These are phyloP conservation scores for Salvia splendens DNA, from an alignment of 257 asterid genomes.

Conservation along the genomic window DNA sequence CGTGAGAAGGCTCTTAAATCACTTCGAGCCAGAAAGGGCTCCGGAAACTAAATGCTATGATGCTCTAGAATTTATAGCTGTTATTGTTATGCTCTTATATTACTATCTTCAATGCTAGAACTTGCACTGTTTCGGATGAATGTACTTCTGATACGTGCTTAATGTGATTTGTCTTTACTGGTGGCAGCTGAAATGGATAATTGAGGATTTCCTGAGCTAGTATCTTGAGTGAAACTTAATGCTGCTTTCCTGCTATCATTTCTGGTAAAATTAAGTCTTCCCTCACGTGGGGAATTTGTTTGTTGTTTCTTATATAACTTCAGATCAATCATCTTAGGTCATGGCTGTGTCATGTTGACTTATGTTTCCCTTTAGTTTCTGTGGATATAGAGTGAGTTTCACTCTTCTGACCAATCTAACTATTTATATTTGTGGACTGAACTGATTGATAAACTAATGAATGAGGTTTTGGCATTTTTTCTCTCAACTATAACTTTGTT, in stretches of 20 bases:
- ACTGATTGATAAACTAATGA: slow-evolving; percentile 36
- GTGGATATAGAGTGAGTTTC: slow-evolving; percentile 29
- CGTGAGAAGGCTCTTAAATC: slow-evolving; percentile 96
- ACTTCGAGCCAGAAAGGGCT: slow-evolving; percentile 86
- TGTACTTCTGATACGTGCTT: slow-evolving; percentile 56
- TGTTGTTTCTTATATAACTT: slow-evolving; percentile 35
- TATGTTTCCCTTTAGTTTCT: slow-evolving; percentile 2
- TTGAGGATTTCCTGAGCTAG: slow-evolving; percentile 85
- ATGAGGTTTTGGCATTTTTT: slow-evolving; percentile 38
- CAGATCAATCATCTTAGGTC: slow-evolving; percentile 29
- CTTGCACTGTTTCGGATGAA: slow-evolving; percentile 45
- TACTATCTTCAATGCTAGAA: slow-evolving; percentile 43
- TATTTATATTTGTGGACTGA: slow-evolving; percentile 34
- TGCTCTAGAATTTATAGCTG: slow-evolving; percentile 40
- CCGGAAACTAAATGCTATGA: slow-evolving; percentile 48
- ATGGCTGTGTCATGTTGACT: slow-evolving; percentile 27
- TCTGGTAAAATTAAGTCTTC: slow-evolving; percentile 69
- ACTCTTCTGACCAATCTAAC: slow-evolving; percentile 25
- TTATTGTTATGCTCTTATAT: slow-evolving; percentile 36
- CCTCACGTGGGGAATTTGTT: slow-evolving; percentile 55
- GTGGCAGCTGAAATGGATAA: slow-evolving; percentile 86
- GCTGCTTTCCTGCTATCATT: slow-evolving; percentile 86
- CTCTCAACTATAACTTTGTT: slow-evolving; percentile 29
- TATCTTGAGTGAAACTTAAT: slow-evolving; percentile 80
- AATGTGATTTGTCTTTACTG: slow-evolving; percentile 79